Conservation (phyloP, 768 basidiomycete genomes). For the Hygrophorus pudorinus region DNA sequence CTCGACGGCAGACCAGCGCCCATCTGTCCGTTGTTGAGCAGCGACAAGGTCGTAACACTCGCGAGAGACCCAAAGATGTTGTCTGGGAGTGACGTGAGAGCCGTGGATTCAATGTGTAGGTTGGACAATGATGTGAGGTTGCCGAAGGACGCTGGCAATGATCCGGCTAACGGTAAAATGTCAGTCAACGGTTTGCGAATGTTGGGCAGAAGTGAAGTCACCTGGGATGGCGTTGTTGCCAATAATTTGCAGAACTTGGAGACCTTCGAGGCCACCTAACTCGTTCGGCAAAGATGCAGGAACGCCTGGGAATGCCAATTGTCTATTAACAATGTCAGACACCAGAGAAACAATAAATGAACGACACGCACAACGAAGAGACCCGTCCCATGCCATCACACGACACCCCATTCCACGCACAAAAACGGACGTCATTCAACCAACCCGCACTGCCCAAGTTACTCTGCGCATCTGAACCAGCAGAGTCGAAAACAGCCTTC, state of each 20-base stretch:
- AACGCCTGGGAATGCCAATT: slow-evolving; percentile 4
- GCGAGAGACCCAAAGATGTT: slow-evolving; percentile 1
- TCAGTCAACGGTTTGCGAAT: not conserved
- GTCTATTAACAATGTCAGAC: not conserved
- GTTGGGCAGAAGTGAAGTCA: not conserved
- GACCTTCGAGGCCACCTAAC: slow-evolving; percentile 1
- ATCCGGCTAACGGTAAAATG: not conserved
- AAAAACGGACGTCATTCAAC: not conserved
- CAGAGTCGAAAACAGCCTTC: slow-evolving; percentile 2
- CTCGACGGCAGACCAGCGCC: slow-evolving; percentile 1
- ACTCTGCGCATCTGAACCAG: not conserved
- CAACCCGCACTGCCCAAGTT: not conserved
- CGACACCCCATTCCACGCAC: slow-evolving; percentile 4
- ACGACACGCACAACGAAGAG: slow-evolving; percentile 3
- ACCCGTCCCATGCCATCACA: slow-evolving; percentile 5
- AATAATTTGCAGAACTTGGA: slow-evolving; percentile 1
- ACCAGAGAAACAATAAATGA: not conserved
- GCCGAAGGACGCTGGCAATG: not conserved
- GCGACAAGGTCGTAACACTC: not conserved
- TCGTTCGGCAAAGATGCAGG: slow-evolving; percentile 1
- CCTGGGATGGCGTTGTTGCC: slow-evolving; percentile 7
- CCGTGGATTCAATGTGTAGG: slow-evolving; percentile 4
- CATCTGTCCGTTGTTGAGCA: slow-evolving; percentile 4
- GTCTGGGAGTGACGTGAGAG: slow-evolving; percentile 5
- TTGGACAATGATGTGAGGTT: slow-evolving; percentile 2